Conservation (phyloP, 169 alveolate species). For the Cryptosporidium sp. region DNA sequence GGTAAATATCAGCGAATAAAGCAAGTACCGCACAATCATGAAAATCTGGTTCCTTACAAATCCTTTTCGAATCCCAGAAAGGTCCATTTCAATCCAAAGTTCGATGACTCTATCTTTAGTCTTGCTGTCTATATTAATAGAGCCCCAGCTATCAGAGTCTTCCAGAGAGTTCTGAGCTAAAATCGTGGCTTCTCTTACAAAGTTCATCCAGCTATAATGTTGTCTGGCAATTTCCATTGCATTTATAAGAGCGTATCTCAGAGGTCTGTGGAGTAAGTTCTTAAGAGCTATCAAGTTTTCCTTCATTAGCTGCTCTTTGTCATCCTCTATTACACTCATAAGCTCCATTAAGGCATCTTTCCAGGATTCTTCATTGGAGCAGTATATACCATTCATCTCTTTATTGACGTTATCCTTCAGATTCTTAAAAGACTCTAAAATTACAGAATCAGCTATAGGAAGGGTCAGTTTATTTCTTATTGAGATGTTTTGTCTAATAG, state of each 20-base stretch:
- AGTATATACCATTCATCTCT: slow-evolving; percentile 58
- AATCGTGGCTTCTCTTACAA: slow-evolving; percentile 36
- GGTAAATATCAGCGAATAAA: not conserved
- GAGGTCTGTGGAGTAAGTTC: slow-evolving; percentile 56
- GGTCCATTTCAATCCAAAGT: slow-evolving; percentile 46
- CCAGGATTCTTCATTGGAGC: slow-evolving; percentile 46
- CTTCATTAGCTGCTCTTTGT: slow-evolving; percentile 49
- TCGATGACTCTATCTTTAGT: slow-evolving; percentile 52
- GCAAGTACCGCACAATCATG: not conserved
- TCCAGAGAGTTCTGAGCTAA: slow-evolving; percentile 21
- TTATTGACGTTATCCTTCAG: slow-evolving; percentile 4
- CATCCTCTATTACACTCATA: slow-evolving; percentile 45
- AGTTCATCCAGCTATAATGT: slow-evolving; percentile 32
- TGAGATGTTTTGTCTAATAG: slow-evolving; percentile 48
- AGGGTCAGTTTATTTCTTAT: slow-evolving; percentile 46
- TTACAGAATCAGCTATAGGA: slow-evolving; percentile 32
- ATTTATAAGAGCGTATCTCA: slow-evolving; percentile 31
- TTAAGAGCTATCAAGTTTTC: slow-evolving; percentile 57
- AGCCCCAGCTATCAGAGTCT: slow-evolving; percentile 17
- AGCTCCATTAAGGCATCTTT: slow-evolving; percentile 38
- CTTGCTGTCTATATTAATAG: slow-evolving; percentile 7
- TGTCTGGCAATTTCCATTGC: not conserved
- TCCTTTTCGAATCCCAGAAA: not conserved
- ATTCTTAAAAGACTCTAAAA: not conserved
- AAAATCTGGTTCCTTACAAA: slow-evolving; percentile 19